Evolutionary conservation across 441 rosid genomes (phyloP).

Genomic region (Euphorbia celastroides): DNA sequence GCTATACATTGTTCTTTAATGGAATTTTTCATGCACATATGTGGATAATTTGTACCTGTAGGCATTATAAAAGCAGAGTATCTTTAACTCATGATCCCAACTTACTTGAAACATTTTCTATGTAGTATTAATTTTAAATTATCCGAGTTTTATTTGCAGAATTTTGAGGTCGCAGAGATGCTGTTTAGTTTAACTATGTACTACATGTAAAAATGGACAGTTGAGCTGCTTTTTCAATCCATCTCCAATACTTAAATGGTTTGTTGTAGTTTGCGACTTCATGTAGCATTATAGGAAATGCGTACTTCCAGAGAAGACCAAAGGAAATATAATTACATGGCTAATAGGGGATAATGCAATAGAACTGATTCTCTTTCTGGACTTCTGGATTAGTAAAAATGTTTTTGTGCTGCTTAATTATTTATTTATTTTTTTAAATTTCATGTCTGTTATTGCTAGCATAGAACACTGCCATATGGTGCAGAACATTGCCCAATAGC

Average conservation of each 20-base stretch:
- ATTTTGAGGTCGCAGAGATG: neutral
- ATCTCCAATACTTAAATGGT: neutral
- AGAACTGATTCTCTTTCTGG: neutral
- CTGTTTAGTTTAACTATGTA: neutral
- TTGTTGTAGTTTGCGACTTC: neutral
- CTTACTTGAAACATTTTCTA: neutral
- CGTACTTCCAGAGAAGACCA: neutral
- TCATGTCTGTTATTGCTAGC: neutral
- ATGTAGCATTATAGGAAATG: neutral
- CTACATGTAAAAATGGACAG: neutral
- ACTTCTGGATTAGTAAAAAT: neutral
- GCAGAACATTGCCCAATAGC: neutral
- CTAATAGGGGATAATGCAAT: neutral
- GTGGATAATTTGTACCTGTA: neutral
- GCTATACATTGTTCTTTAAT: neutral
- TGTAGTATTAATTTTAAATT: neutral
- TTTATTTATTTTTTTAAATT: neutral
- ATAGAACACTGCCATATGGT: neutral
- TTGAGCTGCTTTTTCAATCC: neutral
- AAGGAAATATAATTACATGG: neutral
- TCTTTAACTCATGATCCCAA: conserved; percentile 1
- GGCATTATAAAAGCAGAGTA: neutral
- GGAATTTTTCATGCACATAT: neutral
- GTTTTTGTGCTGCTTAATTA: neutral
- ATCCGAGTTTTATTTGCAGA: neutral